Evolutionary conservation across 805 yeast genomes (phyloP).

Genomic region (Candida yuanshanica): DNA sequence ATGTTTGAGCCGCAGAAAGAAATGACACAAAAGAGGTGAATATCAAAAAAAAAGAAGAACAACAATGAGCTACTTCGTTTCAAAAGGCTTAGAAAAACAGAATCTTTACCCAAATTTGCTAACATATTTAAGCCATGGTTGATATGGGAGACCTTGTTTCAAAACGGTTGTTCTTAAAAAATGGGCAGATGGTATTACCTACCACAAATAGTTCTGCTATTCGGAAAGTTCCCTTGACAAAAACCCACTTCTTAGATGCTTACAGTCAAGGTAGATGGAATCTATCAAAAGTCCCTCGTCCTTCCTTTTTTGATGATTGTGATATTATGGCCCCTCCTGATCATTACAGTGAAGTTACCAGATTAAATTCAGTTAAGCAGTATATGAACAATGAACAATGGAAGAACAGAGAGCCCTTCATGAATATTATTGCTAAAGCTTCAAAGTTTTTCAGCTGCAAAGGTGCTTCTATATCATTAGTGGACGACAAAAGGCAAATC

Average conservation of each 20-base stretch:
- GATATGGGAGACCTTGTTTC: neutral
- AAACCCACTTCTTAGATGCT: conserved; percentile 48
- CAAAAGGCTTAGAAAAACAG: neutral
- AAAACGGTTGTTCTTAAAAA: neutral
- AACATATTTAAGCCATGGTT: neutral
- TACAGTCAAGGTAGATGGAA: conserved; percentile 55
- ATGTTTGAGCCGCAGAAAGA: too few relatives aligned
- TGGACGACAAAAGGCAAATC: conserved; percentile 42
- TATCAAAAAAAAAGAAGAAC: too few relatives aligned
- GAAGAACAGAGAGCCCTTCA: conserved; percentile 37
- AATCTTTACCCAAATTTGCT: neutral
- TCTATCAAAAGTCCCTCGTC: conserved; percentile 48
- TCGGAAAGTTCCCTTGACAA: conserved; percentile 36
- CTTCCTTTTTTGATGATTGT: conserved; percentile 41
- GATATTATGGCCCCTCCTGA: conserved; percentile 59
- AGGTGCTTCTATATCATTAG: conserved; percentile 56
- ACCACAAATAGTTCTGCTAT: conserved; percentile 4
- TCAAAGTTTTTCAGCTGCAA: conserved; percentile 36
- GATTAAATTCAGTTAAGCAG: conserved; percentile 39
- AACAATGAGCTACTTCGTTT: too few relatives aligned
- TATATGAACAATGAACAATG: conserved; percentile 42
- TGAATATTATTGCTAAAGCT: conserved; percentile 32
- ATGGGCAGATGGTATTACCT: conserved; percentile 12
- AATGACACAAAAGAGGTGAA: neutral
- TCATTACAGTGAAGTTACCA: conserved; percentile 40